Evolutionary conservation across 495 filamentous ascomycete genomes (phyloP).

Genomic region (Aspergillus bertholletiae): DNA sequence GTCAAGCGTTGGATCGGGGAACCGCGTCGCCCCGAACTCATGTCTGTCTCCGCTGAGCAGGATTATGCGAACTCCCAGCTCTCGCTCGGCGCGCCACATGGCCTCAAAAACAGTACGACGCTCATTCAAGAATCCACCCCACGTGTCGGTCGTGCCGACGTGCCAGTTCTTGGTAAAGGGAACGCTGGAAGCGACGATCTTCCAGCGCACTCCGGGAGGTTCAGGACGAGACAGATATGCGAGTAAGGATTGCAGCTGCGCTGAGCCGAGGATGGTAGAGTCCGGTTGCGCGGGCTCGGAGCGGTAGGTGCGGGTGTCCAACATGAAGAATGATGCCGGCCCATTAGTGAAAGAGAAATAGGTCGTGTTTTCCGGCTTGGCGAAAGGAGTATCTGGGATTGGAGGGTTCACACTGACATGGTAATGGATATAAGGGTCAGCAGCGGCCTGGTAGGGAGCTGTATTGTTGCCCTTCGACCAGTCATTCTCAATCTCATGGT

Average conservation of each 20-base stretch:
- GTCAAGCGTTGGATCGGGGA: constrained; percentile 62
- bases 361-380: constrained; percentile 53
- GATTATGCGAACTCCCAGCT: constrained; percentile 72
- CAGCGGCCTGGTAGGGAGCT: constrained; percentile 66
- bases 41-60: constrained; percentile 87
- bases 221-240: constrained; percentile 67
- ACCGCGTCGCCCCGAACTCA: constrained; percentile 89
- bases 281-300: constrained; percentile 53
- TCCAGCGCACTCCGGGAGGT: constrained; percentile 81
- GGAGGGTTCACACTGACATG: constrained; percentile 84
- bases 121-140: constrained; percentile 85
- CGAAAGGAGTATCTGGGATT: constrained; percentile 33
- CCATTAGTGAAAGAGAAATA: constrained; percentile 88
- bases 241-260: constrained; percentile 77
- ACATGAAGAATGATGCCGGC: constrained; percentile 88
- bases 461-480: constrained; percentile 71
- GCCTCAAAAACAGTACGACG: constrained; percentile 75
- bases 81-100: constrained; percentile 76
- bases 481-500: constrained; percentile 94
- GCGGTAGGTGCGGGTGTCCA: constrained; percentile 88
- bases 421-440: constrained; percentile 86
- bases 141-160: constrained; percentile 78
- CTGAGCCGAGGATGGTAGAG: constrained; percentile 82
- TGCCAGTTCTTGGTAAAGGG: constrained; percentile 98
- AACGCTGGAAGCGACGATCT: constrained; percentile 80